Evolutionary conservation across 1,284 basidiomycete species (phyloP), one percentile per base, ranked within the genome.

Genomic region (Fistulina hepatica): DNA sequence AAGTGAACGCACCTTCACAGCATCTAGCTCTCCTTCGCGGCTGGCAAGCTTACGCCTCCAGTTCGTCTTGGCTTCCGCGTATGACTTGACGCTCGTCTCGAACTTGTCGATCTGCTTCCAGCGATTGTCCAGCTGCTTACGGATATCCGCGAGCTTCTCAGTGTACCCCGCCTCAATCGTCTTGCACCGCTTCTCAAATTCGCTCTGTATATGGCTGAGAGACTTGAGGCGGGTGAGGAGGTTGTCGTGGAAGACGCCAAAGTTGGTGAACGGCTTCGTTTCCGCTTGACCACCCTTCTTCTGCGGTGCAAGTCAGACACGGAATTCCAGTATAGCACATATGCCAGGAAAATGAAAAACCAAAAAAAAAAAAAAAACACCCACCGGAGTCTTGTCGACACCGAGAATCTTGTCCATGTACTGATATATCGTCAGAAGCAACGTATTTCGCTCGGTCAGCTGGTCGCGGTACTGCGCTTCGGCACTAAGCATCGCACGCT

Each of bases 41-140:
- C 73, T 59, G 13, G 72, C 70, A 27, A 90, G 68, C 59, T 91
- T 88, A 47, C 77, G 73, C 46, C 90, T 75, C 92, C 92, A 97
- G 21, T 76, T 68, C n/a, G 73, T 64, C 56, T 93, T 92, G 19
- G 78, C 76, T 41, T 94, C 84, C 1, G 81, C 77, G 43, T 89
- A 80, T 15, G 74, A 72, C 67, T 89, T 94, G 40, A 97, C 71
- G 35, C 85, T 81, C 10, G 68, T 63, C 59, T 98, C 94, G 51
- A 97, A 93, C 52, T 83, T 85, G 61, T 98, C 94, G 40, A 98
- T 73, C 56, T 94, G 88, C 46, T 80, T 81, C 84, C 91, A 92
- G 43, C 90, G 77, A 32, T 69, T 60, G 45, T 97, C 94, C 27
- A 97, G 72, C 53, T 93, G 88, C 49, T 83, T 83, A 54, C 83